Base-by-base conservation (phyloP, 2,329 filamentous ascomycete species). In the Penicillium sp. region DNA sequence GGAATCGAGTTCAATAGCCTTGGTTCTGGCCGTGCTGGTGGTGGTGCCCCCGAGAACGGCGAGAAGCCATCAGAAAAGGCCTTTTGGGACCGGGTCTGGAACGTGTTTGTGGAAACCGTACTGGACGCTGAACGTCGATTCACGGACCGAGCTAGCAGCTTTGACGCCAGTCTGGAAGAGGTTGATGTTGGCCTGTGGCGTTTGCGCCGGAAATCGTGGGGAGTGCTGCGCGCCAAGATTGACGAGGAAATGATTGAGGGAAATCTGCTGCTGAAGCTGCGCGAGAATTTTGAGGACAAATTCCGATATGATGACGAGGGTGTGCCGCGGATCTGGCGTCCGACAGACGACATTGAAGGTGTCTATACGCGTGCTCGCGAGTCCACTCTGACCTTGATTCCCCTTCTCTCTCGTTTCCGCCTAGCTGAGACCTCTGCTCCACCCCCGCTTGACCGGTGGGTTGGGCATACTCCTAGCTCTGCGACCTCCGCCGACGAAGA, bases 281-380 rank as follows among this genome's bases (percentile, higher is more conserved):
- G 92, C 23, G 92, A 98, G 65, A 96, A 95, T 69, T 98, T 98
- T 52, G 92, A 98, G 67, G 92, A 98, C 70, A 95, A 95, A 67
- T 98, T 98, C 76, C 83, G 92, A 48, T 98, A 98, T 56, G 92
- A 98, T 56, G 89, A 95, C 42, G 80, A 81, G 5, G 92, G 92
- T 16, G 92, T 98, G 3, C 92, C 92, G 4, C 78, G 92, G 42
- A 95, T 98, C 65, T 98, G 92, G 92, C 81, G 89, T 15, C 92
- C 92, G 1, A 89, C 83, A 1, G 92, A 98, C 60, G 92, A 98
- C 59, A 98, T 98, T 44, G 92, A 98, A 69, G 89, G 90, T 30
- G 72, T 93, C 28, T 98, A 96, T 66, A 95, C 88, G 23, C 83
- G 81, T 47, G 90, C 92, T 3, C 80, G 90, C 48, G 90, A 96